Conservation (phyloP, 1,284 basidiomycete species). For the Kwoniella shivajii region DNA sequence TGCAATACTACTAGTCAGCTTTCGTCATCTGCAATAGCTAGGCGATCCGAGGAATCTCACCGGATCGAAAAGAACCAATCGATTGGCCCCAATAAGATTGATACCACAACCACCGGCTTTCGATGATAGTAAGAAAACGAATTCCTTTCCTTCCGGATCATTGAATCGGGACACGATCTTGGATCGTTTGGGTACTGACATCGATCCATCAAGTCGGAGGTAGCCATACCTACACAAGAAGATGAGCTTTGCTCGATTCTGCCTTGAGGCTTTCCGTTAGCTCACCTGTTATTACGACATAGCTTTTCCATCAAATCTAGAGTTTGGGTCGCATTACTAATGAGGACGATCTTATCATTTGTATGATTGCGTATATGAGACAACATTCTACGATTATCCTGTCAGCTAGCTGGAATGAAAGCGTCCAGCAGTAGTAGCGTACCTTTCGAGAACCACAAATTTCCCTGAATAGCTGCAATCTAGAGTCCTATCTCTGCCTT, state of each 20-base stretch:
- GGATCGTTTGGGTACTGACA: slow-evolving; percentile 91
- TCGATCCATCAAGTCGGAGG: slow-evolving; percentile 90
- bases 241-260: slow-evolving; percentile 1
- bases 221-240: slow-evolving; percentile 72
- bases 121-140: slow-evolving; percentile 91
- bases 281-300: slow-evolving; percentile 77
- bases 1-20: slow-evolving; percentile 13
- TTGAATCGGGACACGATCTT: slow-evolving; percentile 98
- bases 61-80: slow-evolving; percentile 95
- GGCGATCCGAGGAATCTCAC: slow-evolving; percentile 55
- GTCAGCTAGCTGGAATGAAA: background rate
- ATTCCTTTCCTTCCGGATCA: slow-evolving; percentile 90
- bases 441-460: slow-evolving; percentile 92
- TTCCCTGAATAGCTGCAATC: slow-evolving; percentile 85
- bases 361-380: slow-evolving; percentile 76
- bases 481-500: slow-evolving; percentile 60
- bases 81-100: slow-evolving; percentile 96
- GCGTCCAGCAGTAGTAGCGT: slow-evolving; percentile 19
- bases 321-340: slow-evolving; percentile 98
- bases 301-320: slow-evolving; percentile 91
- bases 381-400: slow-evolving; percentile 66
- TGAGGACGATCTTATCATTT: slow-evolving; percentile 96
- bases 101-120: slow-evolving; percentile 98
- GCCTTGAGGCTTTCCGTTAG: background rate
- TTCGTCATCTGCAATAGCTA: background rate